Conservation (phyloP, 192 early-diverging fungal species). For the Dissophora ornata region DNA sequence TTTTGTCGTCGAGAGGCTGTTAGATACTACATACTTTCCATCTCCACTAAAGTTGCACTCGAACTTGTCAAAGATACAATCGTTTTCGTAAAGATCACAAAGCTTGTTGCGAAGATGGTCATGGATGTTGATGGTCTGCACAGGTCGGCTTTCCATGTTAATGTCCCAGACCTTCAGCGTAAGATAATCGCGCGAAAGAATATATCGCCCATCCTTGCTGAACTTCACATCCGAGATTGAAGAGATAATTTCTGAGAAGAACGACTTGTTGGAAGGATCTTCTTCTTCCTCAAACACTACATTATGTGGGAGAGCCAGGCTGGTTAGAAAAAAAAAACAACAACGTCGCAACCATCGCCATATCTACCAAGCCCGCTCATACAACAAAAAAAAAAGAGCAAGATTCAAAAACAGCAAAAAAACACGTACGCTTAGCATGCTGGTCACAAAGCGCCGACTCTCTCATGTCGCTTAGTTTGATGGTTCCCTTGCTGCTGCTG, state of each 20-base stretch:
- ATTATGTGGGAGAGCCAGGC: neutral
- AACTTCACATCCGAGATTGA: slow-evolving; percentile 98
- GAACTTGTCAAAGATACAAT: slow-evolving; percentile 99
- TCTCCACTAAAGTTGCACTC: slow-evolving; percentile 98
- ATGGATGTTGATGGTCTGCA: slow-evolving; percentile 97
- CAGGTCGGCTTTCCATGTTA: slow-evolving; percentile 94
- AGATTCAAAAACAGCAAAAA: no score
- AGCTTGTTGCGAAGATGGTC: slow-evolving; percentile 94
- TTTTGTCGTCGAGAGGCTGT: neutral
- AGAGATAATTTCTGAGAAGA: slow-evolving; percentile 99
- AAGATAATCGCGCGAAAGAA: slow-evolving; percentile 96
- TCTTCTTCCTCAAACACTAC: slow-evolving; percentile 93
- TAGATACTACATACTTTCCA: slow-evolving; percentile 77
- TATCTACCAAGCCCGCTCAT: no score
- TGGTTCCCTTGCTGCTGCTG: slow-evolving; percentile 98
- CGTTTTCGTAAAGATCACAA: slow-evolving; percentile 99
- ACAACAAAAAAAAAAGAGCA: neutral
- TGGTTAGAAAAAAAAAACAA: neutral
- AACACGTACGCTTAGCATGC: slow-evolving; percentile 85
- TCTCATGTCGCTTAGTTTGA: slow-evolving; percentile 98
- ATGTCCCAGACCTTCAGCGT: slow-evolving; percentile 99
- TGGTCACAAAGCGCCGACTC: slow-evolving; percentile 93
- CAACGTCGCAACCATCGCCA: no score
- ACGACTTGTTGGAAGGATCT: slow-evolving; percentile 94
- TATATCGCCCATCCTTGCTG: slow-evolving; percentile 94